These are phyloP conservation scores for Ceratobasidium sp. DNA, from an alignment of 1,284 basidiomycete genomes.

Conservation along the genomic window DNA sequence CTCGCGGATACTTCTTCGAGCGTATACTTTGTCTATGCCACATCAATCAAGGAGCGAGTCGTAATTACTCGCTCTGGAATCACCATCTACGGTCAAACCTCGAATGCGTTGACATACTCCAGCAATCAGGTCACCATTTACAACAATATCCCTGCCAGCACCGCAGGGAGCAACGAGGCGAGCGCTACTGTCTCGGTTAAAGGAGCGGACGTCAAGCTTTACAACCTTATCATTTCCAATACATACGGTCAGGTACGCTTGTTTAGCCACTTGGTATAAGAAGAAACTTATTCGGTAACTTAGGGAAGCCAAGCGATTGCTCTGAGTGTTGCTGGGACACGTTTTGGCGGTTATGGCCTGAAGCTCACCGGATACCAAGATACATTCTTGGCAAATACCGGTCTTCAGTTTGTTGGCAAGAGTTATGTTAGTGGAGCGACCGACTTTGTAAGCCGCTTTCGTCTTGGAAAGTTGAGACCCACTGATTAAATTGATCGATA, in stretches of 20 bases:
- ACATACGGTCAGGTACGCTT: slow-evolving; percentile 24
- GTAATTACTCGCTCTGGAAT: slow-evolving; percentile 47
- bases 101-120: slow-evolving; percentile 43
- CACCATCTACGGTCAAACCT: slow-evolving; percentile 50
- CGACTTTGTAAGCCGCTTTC: slow-evolving; percentile 49
- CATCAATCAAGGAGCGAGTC: slow-evolving; percentile 47
- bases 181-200: slow-evolving; percentile 37
- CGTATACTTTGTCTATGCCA: slow-evolving; percentile 48
- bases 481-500: background rate
- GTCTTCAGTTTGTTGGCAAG: slow-evolving; percentile 50
- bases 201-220: slow-evolving; percentile 37
- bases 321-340: slow-evolving; percentile 49
- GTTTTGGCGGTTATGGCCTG: slow-evolving; percentile 50
- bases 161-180: slow-evolving; percentile 40
- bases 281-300: background rate
- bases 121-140: slow-evolving; percentile 33
- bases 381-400: slow-evolving; percentile 51
- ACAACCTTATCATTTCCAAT: slow-evolving; percentile 40
- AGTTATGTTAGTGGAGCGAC: slow-evolving; percentile 49
- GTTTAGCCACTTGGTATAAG: background rate
- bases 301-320: slow-evolving; percentile 51
- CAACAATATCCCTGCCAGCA: slow-evolving; percentile 35
- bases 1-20: slow-evolving; percentile 45
- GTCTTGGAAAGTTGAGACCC: background rate
- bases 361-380: slow-evolving; percentile 51